Percentiles rank a stretch among this genome's conserved stretches.
phyloP scores from a whole-genome alignment of 345 rosid species.

The Raphanus raphanistrum region DNA sequence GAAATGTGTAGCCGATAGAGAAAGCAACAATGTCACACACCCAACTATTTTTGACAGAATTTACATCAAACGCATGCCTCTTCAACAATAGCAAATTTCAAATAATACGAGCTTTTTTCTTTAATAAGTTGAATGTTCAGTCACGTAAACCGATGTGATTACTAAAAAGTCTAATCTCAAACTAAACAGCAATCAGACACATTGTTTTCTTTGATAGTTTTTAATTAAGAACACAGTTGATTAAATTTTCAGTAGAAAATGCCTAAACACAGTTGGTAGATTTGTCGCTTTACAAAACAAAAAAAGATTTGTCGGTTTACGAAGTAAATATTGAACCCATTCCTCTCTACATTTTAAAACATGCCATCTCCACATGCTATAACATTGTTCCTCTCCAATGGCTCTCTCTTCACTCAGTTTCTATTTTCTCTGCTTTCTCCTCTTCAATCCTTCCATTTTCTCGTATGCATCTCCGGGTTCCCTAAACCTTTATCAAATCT shows the following conservation, averaged over 20 bases:
- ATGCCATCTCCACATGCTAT: neutral
- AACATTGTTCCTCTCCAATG: neutral
- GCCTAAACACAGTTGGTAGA: neutral
- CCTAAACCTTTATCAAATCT: conserved; percentile 35
- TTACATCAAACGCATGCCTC: neutral
- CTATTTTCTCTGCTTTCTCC: neutral
- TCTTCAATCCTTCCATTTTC: neutral
- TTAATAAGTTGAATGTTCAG: no score
- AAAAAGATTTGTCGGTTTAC: no score
- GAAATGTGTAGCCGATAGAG: neutral
- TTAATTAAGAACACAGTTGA: neutral
- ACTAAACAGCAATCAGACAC: neutral
- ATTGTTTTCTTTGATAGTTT: neutral
- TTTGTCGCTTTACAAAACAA: neutral
- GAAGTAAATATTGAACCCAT: neutral
- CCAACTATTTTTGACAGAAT: neutral
- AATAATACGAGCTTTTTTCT: neutral
- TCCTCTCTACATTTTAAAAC: neutral
- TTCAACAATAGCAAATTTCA: neutral
- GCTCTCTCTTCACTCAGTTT: neutral
- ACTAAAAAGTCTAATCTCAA: neutral
- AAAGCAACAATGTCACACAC: neutral
- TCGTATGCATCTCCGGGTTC: conserved; percentile 15
- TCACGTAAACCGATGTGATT: neutral
- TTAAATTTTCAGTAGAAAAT: neutral